Base-by-base conservation (phyloP, 257 asterid genomes). In the Primulina huaijiensis region DNA sequence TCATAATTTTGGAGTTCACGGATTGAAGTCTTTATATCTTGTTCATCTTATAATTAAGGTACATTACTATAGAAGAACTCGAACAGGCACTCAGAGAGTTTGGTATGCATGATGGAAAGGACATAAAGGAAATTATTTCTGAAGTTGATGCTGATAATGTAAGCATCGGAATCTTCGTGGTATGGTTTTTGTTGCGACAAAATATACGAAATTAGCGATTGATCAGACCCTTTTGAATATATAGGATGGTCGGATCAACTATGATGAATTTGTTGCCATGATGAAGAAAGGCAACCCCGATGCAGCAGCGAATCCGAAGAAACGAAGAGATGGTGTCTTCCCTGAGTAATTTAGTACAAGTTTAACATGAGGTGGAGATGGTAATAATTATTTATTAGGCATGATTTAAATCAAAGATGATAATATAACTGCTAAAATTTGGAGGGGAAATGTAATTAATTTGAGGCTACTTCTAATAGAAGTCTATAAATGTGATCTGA, bases 211-310 rank as follows among this genome's bases (percentile, higher is more conserved):
- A 6, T 19, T 4, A 9, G 11, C 11, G 9, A 60, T 14, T 10
- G n/a, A 73, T 8, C 33, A 43, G 58, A 19, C 20, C 53, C 25
- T 23, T 27, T 9, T 30, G 52, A 62, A 55, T 56, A 61, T 53
- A 4, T 78, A 89, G 98, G 98, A 89, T 79, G 97, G 96, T 12
- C 80, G 87, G 67, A 92, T 89, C 70, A 88, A 92, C 76, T 89
- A 83, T 46, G 96, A 92, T 14, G 98, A 92, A 68, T 92, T 92
- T 59, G 81, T 81, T 62, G 96, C 94, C 64, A 89, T 92, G 96
- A 92, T 88, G 98, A 89, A 74, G 88, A 89, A 88, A 82, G 95
- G 96, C 17, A 72, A 85, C 65, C 94, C 89, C 17, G 96, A 89
- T n/a, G 81, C 78, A 71, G 81, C 78, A 55, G 80, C 69, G 20